Percentiles rank a stretch among this genome's conserved stretches.
phyloP scores from a whole-genome alignment of 768 basidiomycete species.

The Cystobasidium onofrii region DNA sequence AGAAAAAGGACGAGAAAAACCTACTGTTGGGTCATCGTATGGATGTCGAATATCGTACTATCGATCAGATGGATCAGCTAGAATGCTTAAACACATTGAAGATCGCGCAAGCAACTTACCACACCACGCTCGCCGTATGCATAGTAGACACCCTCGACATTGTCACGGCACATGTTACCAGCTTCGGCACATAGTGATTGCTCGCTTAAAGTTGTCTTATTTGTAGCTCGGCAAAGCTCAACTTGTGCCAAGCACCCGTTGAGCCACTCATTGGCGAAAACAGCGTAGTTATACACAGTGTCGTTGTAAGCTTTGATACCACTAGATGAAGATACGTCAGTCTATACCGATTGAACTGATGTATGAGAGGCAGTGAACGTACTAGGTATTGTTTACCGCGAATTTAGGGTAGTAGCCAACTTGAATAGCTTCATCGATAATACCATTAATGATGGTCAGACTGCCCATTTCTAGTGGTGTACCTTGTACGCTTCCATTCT shows the following conservation, averaged over 20 bases:
- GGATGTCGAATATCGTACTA: conserved; percentile 25
- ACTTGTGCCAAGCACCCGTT: conserved; percentile 25
- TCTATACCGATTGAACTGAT: neutral
- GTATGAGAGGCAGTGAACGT: too few relatives aligned
- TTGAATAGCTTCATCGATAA: conserved; percentile 27
- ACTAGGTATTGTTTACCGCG: conserved; percentile 12
- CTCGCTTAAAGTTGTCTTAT: neutral
- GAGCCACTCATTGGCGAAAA: conserved; percentile 14
- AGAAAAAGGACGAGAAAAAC: neutral
- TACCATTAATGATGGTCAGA: conserved; percentile 28
- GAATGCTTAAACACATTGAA: neutral
- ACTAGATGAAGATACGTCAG: neutral
- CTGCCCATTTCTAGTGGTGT: conserved; percentile 13
- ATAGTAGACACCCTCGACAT: conserved; percentile 30
- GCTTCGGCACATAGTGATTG: conserved; percentile 22
- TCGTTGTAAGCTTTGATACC: conserved; percentile 27
- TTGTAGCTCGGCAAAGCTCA: conserved; percentile 13
- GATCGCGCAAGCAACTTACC: neutral
- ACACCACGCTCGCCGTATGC: conserved; percentile 17
- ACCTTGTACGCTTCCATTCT: neutral
- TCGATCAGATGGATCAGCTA: neutral
- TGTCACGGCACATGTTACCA: conserved; percentile 9
- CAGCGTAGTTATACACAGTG: conserved; percentile 26
- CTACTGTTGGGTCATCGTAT: neutral
- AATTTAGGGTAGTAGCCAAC: conserved; percentile 22